Evolutionary conservation across 2,329 filamentous ascomycete species (phyloP), one percentile per base, ranked within the genome.

Genomic region (Phialophora macrospora): DNA sequence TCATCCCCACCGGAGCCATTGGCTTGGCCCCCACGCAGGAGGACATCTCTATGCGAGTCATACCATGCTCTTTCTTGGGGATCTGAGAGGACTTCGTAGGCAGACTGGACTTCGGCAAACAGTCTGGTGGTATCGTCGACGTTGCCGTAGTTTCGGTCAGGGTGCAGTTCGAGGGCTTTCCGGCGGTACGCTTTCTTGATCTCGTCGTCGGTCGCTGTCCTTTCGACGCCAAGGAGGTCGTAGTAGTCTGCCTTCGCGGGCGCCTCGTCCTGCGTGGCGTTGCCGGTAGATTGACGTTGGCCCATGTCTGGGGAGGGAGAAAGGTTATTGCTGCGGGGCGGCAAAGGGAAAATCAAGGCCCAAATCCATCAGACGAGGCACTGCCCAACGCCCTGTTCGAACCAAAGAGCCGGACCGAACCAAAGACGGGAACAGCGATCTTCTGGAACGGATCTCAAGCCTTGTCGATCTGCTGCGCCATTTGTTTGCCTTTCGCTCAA

Each of bases 1-100:
- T 86, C 82, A 41, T 82, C 83, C 55, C 80, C 78, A 22, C 78
- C 80, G 44, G 76, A 78, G 70, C 75, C 73, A 9, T 74, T 73
- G 9, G 71, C 73, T 52, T 77, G 86, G 64, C 86, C 83, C 46
- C 89, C 90, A 32, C 86, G 85, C 68, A 98, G 80, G 68, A 98
- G 96, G 58, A 90, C 88, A 72, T 93, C 89, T 67, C 92, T 89
- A 75, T 99, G 95, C 2, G 93, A 93, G 79, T 99, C 94, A 80
- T 99, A 99, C 95, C 95, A 99, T 34, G 93, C 90, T 72, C 95
- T 88, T 77, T 99, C 95, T 76, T 99, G 94, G 11, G 93, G 88
- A 76, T 99, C 95, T 1, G 93, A 96, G 0, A 99, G 85, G n/a
- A 99, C 87, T 77, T 98, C 92, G 76, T 99, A 96, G 55, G 95